phyloP scores from a whole-genome alignment of 78 protist genomes.

The Cavenderia fasciculata region DNA sequence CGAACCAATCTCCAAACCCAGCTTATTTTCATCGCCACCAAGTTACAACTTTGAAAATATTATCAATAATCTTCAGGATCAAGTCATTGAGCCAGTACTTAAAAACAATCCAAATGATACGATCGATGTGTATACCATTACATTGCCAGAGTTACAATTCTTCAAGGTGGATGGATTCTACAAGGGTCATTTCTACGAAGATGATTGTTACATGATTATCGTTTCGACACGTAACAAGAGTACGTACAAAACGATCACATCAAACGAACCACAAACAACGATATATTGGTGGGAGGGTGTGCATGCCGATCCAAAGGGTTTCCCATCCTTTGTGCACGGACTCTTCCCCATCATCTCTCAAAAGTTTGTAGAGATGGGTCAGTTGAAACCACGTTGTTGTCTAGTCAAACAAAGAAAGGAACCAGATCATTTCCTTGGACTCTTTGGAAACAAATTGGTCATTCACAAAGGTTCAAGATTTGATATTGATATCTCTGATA shows the following conservation, averaged over 20 bases:
- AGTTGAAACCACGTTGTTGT: neutral
- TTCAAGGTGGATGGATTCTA: conserved; percentile 8
- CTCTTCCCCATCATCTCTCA: conserved; percentile 41
- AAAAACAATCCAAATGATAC: neutral
- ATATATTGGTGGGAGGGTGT: conserved; percentile 77
- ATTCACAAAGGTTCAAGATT: conserved; percentile 66
- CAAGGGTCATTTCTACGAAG: conserved; percentile 26
- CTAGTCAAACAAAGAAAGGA: conserved; percentile 40
- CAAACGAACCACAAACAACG: neutral
- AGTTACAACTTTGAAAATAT: neutral
- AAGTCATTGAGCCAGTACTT: neutral
- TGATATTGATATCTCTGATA: conserved; percentile 32
- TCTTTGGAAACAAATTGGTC: neutral
- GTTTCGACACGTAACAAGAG: neutral
- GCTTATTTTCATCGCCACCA: neutral
- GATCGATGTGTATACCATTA: conserved; percentile 21
- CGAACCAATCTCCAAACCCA: neutral
- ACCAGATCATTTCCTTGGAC: conserved; percentile 15
- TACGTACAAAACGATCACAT: neutral
- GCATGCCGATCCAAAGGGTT: conserved; percentile 40
- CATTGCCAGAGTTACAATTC: conserved; percentile 44
- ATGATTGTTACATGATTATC: conserved; percentile 34
- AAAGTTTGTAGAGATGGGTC: conserved; percentile 61
- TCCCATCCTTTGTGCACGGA: conserved; percentile 32
- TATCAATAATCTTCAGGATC: neutral